Percentiles rank a stretch among this genome's conserved stretches.
Evolutionary conservation across 2,329 filamentous ascomycete genomes (phyloP).

Genomic region (Colletotrichum tamarilloi): DNA sequence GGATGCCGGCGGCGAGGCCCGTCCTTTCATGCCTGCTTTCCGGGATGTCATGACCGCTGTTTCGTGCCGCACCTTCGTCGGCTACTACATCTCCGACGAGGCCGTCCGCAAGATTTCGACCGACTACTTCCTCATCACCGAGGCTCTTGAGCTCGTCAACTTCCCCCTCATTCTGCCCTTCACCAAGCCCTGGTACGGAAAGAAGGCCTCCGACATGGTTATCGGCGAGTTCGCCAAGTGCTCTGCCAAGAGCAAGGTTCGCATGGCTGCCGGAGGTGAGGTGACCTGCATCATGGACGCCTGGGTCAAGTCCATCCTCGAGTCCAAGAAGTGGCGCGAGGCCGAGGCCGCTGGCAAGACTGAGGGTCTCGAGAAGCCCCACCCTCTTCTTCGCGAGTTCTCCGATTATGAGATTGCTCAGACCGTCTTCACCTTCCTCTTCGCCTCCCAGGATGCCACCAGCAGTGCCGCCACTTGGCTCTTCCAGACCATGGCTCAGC

Average conservation of each 20-base stretch:
- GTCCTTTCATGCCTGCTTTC: conserved; percentile 91
- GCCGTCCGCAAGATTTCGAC: conserved; percentile 93
- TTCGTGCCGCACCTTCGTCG: conserved; percentile 96
- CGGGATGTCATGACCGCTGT: conserved; percentile 95
- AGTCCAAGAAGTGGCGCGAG: conserved; percentile 84
- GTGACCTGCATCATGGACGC: conserved; percentile 94
- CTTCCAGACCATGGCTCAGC: conserved; percentile 93
- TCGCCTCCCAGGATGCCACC: conserved; percentile 97
- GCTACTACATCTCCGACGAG: conserved; percentile 92
- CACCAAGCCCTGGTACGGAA: conserved; percentile 97
- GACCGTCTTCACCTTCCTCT: conserved; percentile 95
- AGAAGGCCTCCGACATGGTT: conserved; percentile 94
- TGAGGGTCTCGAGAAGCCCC: conserved; percentile 81
- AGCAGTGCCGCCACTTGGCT: conserved; percentile 94
- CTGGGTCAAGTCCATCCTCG: conserved; percentile 90
- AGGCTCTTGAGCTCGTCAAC: conserved; percentile 95
- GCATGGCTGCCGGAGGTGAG: conserved; percentile 89
- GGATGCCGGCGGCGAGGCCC: conserved; percentile 76
- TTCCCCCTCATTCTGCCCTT: conserved; percentile 96
- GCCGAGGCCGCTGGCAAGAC: conserved; percentile 78
- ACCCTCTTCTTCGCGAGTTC: conserved; percentile 85
- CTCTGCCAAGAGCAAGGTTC: conserved; percentile 90
- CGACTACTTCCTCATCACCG: conserved; percentile 97
- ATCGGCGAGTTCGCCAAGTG: conserved; percentile 90
- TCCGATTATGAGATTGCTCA: conserved; percentile 91